A percentile compares a stretch with the other conserved stretches of the same genome.
Conservation (phyloP, 2,329 filamentous ascomycete species). For the Trichoderma asperellum region DNA sequence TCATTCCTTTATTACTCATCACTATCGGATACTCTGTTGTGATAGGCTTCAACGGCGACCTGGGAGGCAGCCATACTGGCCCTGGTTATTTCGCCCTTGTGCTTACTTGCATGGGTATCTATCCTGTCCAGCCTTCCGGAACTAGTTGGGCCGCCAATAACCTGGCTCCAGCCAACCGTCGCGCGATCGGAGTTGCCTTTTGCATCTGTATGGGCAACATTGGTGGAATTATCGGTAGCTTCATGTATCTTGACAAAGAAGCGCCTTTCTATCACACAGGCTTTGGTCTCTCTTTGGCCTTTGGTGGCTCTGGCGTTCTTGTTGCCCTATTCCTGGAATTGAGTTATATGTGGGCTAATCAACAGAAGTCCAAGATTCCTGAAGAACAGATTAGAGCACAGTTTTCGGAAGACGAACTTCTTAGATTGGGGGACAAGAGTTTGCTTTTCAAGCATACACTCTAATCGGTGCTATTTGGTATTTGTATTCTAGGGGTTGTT, state of each 20-base stretch:
- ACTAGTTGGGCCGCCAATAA: conserved; percentile 73
- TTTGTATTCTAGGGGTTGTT: background rate
- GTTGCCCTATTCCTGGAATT: conserved; percentile 39
- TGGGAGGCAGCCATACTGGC: conserved; percentile 44
- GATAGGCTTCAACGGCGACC: conserved; percentile 63
- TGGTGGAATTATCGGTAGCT: conserved; percentile 48
- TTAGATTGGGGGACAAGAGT: conserved; percentile 41
- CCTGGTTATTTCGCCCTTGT: conserved; percentile 70
- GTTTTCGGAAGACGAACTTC: conserved; percentile 39
- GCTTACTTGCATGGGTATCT: conserved; percentile 70
- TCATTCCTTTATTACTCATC: conserved; percentile 41
- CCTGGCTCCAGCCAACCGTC: conserved; percentile 49
- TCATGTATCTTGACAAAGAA: conserved; percentile 44
- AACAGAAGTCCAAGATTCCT: conserved; percentile 34
- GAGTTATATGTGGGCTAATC: conserved; percentile 37
- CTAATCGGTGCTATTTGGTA: background rate
- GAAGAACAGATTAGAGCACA: conserved; percentile 35
- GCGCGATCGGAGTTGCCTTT: conserved; percentile 46
- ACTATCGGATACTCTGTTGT: conserved; percentile 61
- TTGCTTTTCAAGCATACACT: conserved; percentile 39
- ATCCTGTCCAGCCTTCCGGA: conserved; percentile 65
- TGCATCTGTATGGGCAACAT: conserved; percentile 46
- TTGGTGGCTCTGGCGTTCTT: conserved; percentile 38
- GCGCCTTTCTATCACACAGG: conserved; percentile 43
- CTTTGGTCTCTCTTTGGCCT: conserved; percentile 41